Base-by-base conservation (phyloP, 176 grass and related monocot genomes). In the Ampelocalamus luodianensis region DNA sequence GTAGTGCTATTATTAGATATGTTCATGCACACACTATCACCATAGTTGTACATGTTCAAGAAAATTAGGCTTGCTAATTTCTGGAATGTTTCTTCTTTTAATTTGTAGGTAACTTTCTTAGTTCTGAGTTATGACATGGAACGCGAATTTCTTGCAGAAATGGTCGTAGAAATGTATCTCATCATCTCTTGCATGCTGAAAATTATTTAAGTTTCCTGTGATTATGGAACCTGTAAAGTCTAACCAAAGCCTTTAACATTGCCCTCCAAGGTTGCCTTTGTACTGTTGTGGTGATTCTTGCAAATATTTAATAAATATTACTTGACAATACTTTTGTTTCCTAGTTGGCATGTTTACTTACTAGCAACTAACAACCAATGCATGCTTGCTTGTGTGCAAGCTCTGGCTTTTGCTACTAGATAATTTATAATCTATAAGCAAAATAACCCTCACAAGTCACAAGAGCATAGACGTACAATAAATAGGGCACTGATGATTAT, bases 401-500 rank as follows among this genome's bases (percentile, higher is more conserved):
- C 63, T 76, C 8, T 88, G 45, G 60, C 79, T 77, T 81, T 20
- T 82, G 64, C 54, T 71, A 43, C 29, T 64, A 56, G 10, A 51
- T 79, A 67, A 73, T 78, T 66, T 18, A 15, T n/a, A 59, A 66
- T 17, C 60, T 14, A 74, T 79, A 27, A 50, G 61, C 2, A 32
- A 72, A 48, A 80, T 16, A 37, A 34, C 10, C 24, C 56, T 78
- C 61, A 13, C 36, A 9, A 34, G 56, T 56, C 11, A 26, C 11
- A 42, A 14, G 5, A 66, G 23, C 34, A 59, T 23, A 44, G 36
- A 72, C 29, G 22, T 27, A 39, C 10, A 40, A 65, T 34, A 80
- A 67, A 56, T 1, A n/a, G 60, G 18, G 62, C 4, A 59, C 20
- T 60, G 32, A 77, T 36, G 13, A 22, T 26, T 82, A 10, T 49